Percentiles rank a stretch among this genome's conserved stretches.
phyloP scores from a whole-genome alignment of 1,139 yeast species.

The Trichomonascaceae sp. region DNA sequence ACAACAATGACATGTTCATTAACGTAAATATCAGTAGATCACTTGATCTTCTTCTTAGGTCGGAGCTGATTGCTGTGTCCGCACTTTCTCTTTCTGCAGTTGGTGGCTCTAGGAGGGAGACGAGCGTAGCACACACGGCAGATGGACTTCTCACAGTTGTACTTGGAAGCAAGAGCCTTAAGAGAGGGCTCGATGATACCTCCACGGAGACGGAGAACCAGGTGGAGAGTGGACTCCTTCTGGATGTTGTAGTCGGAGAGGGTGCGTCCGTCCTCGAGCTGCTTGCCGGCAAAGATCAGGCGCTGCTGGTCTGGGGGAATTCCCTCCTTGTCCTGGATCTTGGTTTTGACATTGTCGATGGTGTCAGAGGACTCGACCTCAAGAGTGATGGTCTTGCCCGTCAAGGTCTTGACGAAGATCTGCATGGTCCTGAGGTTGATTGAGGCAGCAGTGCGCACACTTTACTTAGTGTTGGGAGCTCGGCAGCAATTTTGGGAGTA shows the following conservation, averaged over 20 bases:
- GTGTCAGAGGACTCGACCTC: slow-evolving; percentile 94
- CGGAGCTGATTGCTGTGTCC: slow-evolving; percentile 99
- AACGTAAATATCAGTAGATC: too few relatives aligned
- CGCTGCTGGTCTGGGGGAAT: slow-evolving; percentile 94
- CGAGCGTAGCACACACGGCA: slow-evolving; percentile 99
- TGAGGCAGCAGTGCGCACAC: too few relatives aligned
- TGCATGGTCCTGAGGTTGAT: not conserved
- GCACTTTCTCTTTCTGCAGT: slow-evolving; percentile 99
- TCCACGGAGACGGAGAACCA: slow-evolving; percentile 85
- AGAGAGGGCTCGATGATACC: slow-evolving; percentile 99
- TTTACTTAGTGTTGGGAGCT: too few relatives aligned
- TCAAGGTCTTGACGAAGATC: slow-evolving; percentile 19
- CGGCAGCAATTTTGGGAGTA: too few relatives aligned
- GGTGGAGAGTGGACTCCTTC: slow-evolving; percentile 82
- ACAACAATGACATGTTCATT: too few relatives aligned
- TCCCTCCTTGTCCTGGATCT: slow-evolving; percentile 92
- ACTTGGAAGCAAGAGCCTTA: slow-evolving; percentile 97
- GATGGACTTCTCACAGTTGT: slow-evolving; percentile 98
- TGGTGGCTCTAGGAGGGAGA: slow-evolving; percentile 99
- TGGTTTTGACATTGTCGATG: slow-evolving; percentile 85
- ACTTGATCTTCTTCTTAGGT: slow-evolving; percentile 99
- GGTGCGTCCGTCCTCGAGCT: slow-evolving; percentile 88
- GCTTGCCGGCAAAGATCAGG: slow-evolving; percentile 88
- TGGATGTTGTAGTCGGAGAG: slow-evolving; percentile 90
- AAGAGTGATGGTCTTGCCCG: slow-evolving; percentile 40